Base-by-base conservation (phyloP, 805 yeast genomes). In the Ogataea methanolica region DNA sequence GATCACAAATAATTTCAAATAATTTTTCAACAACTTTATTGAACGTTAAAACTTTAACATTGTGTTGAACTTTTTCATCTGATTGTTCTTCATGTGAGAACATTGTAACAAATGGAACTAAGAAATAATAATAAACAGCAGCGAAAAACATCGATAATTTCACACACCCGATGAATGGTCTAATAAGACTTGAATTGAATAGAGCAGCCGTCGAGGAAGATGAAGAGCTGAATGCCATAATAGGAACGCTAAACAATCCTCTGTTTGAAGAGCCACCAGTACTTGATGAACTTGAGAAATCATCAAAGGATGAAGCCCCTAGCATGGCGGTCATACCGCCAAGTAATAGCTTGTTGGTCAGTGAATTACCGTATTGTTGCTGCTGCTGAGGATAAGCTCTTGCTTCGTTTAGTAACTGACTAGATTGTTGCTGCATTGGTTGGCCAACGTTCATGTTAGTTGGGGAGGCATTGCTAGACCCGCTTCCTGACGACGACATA, bases 291-390 rank as follows among this genome's bases (percentile, higher is more conserved):
- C 45, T 43, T 16, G 59, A 68, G 42, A 73, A 68, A 41, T 80
- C 84, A 45, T 78, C 79, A 46, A 77, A 69, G 42, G 80, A 68
- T 1, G 85, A 76, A 3, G 84, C 74, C 26, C 88, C 88, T 67
- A 81, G 73, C 57, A 83, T 72, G 44, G 82, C 72, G 22, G 85
- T 83, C 70, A 82, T 70, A 19, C 87, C 84, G 15, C 88, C 88
- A 51, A 83, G 58, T 39, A 83, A 60, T 26, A 78, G 57, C 60
- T 80, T 82, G 51, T 74, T 76, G 11, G 73, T 58, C n/a, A 68
- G 53, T 16, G 62, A 56, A 26, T 45, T 40, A 31, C 50, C 35
- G 15, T 39, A 15, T 19, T 47, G 47, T 38, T 53, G 50, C 14
- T 52, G 55, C 14, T 48, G 46, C 43, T 53, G 54, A 23, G 53